These are phyloP conservation scores for Yamadazyma kanchanaburiensis DNA, from an alignment of 1,139 yeast genomes.

Conservation along the genomic window DNA sequence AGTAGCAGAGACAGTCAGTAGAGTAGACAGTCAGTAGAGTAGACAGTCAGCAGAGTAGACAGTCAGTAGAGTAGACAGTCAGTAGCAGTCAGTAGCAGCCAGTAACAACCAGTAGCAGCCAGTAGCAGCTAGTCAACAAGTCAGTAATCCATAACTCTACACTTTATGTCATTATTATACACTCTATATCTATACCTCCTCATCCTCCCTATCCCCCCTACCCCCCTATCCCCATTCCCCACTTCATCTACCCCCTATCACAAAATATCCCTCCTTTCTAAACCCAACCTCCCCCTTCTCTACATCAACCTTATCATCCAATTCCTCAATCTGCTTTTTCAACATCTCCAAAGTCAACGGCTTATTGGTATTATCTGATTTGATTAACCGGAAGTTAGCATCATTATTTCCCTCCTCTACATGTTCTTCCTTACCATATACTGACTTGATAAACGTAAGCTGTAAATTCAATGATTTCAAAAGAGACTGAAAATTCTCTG, in stretches of 20 bases:
- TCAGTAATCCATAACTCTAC: too few relatives aligned
- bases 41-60: too few relatives aligned
- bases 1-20: too few relatives aligned
- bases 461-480: constrained; percentile 38
- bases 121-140: too few relatives aligned
- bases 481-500: constrained; percentile 20
- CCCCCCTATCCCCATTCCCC: too few relatives aligned
- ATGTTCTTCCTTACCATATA: constrained; percentile 25
- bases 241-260: constrained; percentile 4
- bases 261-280: constrained; percentile 6
- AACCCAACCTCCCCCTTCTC: constrained; percentile 27
- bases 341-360: constrained; percentile 23
- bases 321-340: constrained; percentile 17
- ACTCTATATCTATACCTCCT: too few relatives aligned
- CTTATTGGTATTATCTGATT: constrained; percentile 27
- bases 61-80: too few relatives aligned
- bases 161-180: too few relatives aligned
- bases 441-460: constrained; percentile 41
- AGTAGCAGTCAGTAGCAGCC: too few relatives aligned
- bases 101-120: too few relatives aligned
- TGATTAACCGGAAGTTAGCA: constrained; percentile 30
- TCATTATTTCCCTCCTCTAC: constrained; percentile 16
- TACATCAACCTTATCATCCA: constrained; percentile 16
- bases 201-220: too few relatives aligned
- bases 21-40: too few relatives aligned